Evolutionary conservation across 257 asterid species (phyloP).

Genomic region (Petunia secreta): DNA sequence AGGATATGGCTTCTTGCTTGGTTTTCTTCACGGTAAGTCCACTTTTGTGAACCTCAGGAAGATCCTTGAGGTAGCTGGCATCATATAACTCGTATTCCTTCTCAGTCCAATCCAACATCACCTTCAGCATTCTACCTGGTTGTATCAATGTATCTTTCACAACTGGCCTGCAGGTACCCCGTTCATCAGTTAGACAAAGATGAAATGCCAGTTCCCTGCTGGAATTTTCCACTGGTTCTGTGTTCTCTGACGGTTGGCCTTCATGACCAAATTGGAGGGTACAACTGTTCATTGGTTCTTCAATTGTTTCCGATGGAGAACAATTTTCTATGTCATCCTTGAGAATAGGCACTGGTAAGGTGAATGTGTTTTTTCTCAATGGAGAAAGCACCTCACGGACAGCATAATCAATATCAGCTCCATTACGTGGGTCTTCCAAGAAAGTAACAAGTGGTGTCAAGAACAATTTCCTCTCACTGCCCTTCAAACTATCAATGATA

Average conservation of each 20-base stretch:
- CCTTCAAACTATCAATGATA: constrained; percentile 36
- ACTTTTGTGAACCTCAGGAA: constrained; percentile 83
- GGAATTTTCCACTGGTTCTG: constrained; percentile 54
- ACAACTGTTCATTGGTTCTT: constrained; percentile 39
- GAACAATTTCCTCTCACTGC: constrained; percentile 78
- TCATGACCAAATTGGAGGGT: constrained; percentile 41
- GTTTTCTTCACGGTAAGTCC: constrained; percentile 78
- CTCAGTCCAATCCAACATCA: constrained; percentile 81
- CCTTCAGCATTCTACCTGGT: constrained; percentile 53
- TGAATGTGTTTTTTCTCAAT: constrained; percentile 52
- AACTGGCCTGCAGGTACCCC: constrained; percentile 68
- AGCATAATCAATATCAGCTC: constrained; percentile 70
- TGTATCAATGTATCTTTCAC: constrained; percentile 61
- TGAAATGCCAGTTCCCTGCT: constrained; percentile 62
- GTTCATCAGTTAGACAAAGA: constrained; percentile 70
- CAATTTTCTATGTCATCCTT: constrained; percentile 45
- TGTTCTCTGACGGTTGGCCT: constrained; percentile 43
- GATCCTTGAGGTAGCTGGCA: constrained; percentile 69
- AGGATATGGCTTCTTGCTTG: constrained; percentile 84
- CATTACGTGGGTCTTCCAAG: constrained; percentile 74
- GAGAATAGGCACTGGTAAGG: constrained; percentile 35
- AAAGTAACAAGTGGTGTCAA: constrained; percentile 83
- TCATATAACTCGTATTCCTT: constrained; percentile 68
- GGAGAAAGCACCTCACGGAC: constrained; percentile 68
- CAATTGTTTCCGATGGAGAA: constrained; percentile 37